Evolutionary conservation across 345 rosid genomes (phyloP), one percentile per base, ranked within the genome.

Genomic region (Populus simonii): DNA sequence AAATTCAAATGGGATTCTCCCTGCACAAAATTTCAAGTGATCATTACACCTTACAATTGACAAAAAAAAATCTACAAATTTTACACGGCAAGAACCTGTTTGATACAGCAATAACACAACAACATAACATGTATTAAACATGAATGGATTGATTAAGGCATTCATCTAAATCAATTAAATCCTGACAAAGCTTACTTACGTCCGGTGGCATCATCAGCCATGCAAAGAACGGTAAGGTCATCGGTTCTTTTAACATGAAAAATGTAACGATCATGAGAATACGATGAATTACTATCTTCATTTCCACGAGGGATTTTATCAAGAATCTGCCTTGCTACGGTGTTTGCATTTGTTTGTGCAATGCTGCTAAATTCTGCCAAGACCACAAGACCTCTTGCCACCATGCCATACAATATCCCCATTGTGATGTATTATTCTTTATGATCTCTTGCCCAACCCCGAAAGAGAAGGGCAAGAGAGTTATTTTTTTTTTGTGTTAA

Each of bases 401-500:
- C 89, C 89, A 87, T 80, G 65, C 81, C 92, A 38, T 89, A 86
- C 18, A 86, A 13, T 51, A 89, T 85, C 76, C 84, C 90, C 92
- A 87, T 87, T 62, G 15, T 27, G 8, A 33, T 38, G 9, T 15
- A 9, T 45, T 43, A 11, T 43, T 43, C 47, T 0, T 43, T 43
- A 43, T 16, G 5, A 47, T 47, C 53, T 47, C 53, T 47, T 47
- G 53, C 53, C 53, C 53, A 15, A 47, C 18, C 53, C 53, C 18
- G 18, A 47, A 15, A 16, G 53, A 47, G 53, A 47, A 15, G 53
- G 53, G 53, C 53, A 47, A 47, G 53, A 47, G 53, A 12, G 36
- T 4, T 15, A 15, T 43, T 38, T 6, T 7, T 43, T 43, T 43
- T 10, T 1, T 43, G 47, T 43, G 47, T 10, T 43, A 43, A 11